Evolutionary conservation across 2,329 filamentous ascomycete genomes (phyloP).

Genomic region (Lecanoromycetidae sp.): DNA sequence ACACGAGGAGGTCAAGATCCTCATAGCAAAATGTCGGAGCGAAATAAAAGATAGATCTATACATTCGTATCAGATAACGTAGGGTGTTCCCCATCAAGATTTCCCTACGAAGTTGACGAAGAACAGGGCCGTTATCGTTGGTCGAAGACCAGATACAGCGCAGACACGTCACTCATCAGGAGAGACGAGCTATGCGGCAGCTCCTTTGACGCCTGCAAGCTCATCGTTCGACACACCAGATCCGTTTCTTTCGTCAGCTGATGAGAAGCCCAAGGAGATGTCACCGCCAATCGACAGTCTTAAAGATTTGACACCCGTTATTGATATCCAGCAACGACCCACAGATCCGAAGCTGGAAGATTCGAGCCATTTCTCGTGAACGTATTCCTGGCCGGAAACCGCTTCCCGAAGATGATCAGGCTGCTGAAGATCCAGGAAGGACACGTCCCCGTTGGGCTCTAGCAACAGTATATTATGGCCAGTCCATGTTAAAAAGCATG

Average conservation of each 20-base stretch:
- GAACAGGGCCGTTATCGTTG: slow-evolving; percentile 9
- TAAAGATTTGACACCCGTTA: neutral
- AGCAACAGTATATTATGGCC: too few species aligned
- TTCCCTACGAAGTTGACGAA: neutral
- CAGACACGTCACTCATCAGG: neutral
- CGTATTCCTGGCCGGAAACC: too few species aligned
- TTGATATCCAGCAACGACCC: neutral
- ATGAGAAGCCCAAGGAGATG: neutral
- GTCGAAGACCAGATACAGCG: slow-evolving; percentile 11
- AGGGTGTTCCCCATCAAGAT: neutral
- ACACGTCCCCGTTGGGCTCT: too few species aligned
- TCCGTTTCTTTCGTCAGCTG: neutral
- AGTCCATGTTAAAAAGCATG: too few species aligned
- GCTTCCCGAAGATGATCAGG: too few species aligned
- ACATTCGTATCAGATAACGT: slow-evolving; percentile 20
- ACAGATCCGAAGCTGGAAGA: neutral
- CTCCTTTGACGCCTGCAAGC: slow-evolving; percentile 5
- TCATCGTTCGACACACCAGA: neutral
- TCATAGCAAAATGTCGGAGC: slow-evolving; percentile 17
- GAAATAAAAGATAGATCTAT: slow-evolving; percentile 19
- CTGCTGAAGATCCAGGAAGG: too few species aligned
- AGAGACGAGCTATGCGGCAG: neutral
- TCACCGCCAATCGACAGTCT: neutral
- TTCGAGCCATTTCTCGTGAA: too few species aligned
- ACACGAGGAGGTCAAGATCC: slow-evolving; percentile 17